Evolutionary conservation across 768 basidiomycete genomes (phyloP), one percentile per base, ranked within the genome.

Genomic region (Leccinum rimulosum): DNA sequence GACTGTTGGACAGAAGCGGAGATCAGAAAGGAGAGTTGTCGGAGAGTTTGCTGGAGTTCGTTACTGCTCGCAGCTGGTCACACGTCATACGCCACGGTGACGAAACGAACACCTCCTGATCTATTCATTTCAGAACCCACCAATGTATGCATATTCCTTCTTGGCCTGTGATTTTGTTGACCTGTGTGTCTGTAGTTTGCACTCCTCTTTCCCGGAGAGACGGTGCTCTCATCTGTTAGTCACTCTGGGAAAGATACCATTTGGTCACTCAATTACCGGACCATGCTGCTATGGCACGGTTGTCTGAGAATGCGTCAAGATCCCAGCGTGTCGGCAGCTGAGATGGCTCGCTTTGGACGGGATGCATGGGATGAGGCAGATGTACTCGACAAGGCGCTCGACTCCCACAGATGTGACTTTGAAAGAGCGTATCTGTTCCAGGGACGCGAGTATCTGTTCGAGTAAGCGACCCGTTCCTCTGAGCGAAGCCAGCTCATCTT

Each of bases 121-220:
- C 67, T 88, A 27, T 87, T 84, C 65, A 73, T 88, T 59, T 68
- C 82, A 28, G 82, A 89, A 62, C 85, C 86, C 17, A 77, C 84
- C 15, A 89, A 91, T 68, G 88, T 88, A 64, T 57, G 86, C 17
- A 33, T 6, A 5, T 43, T 43, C 50, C 31, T 33, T 49, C 52
- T 45, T 22, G 50, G 52, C 22, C 17, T 48, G 22, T 38, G 49
- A 48, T 28, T 57, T n/a, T 63, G 12, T 45, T 61, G 31, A 64
- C 50, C 3, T 28, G 2, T 36, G 50, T 9, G 17, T 54, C 33
- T 60, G 14, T 64, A 91, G 89, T 88, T 85, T 69, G 82, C 84
- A 1, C 70, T 91, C n/a, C 73, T 91, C 22, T 91, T 91, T 69
- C 85, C 88, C 7, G 89, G 87, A n/a, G 89, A 91, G 72, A 79